Conservation (phyloP, 441 rosid species). For the Populus hybrid region DNA sequence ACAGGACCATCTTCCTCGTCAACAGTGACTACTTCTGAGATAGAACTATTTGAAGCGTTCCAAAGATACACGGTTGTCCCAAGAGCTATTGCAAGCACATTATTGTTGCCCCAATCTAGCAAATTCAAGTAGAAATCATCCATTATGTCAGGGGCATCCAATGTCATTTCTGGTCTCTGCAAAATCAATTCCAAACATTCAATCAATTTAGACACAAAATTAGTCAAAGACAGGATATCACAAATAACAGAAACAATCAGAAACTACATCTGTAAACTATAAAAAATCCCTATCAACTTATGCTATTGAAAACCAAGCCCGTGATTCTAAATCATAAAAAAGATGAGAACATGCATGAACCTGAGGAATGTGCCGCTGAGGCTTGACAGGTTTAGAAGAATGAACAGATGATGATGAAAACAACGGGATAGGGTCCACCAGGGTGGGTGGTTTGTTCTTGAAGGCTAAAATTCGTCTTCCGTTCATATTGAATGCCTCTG, state of each 20-base stretch:
- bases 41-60: constrained; percentile 60
- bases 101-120: constrained; percentile 68
- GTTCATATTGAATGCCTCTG: constrained; percentile 60
- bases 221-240: neutral
- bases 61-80: constrained; percentile 58
- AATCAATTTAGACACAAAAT: constrained; percentile 2
- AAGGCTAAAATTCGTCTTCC: constrained; percentile 66
- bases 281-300: neutral
- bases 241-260: neutral
- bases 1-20: constrained; percentile 65
- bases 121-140: constrained; percentile 75
- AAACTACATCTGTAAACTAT: neutral
- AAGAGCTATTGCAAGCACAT: constrained; percentile 71
- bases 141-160: constrained; percentile 67
- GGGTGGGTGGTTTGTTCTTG: constrained; percentile 59
- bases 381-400: constrained; percentile 41
- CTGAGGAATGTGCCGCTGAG: constrained; percentile 61
- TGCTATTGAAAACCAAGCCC: neutral
- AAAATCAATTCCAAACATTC: neutral
- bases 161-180: constrained; percentile 60
- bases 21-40: constrained; percentile 61
- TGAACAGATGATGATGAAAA: constrained; percentile 26
- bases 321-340: neutral
- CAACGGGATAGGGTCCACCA: constrained; percentile 35
- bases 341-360: constrained; percentile 14